Evolutionary conservation across 2,329 filamentous ascomycete species (phyloP).

Genomic region (Trichoderma atroviride): DNA sequence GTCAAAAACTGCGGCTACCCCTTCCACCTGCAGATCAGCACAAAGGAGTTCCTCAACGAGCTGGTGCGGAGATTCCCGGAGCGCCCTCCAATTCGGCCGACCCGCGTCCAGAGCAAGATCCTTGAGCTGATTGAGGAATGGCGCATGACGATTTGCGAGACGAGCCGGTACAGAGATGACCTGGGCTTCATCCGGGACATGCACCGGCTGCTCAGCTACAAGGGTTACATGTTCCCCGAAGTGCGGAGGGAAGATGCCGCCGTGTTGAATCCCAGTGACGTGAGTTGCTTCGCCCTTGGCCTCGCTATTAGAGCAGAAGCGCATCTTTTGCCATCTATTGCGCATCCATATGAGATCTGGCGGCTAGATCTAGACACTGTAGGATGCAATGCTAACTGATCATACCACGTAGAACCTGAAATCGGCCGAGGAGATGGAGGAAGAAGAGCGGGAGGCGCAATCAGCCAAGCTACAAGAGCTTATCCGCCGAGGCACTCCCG

Average conservation of each 20-base stretch:
- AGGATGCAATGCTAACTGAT: conserved; percentile 6
- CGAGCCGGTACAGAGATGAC: conserved; percentile 95
- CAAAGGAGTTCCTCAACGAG: conserved; percentile 98
- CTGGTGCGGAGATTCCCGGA: conserved; percentile 95
- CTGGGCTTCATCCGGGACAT: conserved; percentile 95
- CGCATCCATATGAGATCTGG: neutral
- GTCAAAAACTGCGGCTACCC: conserved; percentile 99
- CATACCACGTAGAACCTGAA: conserved; percentile 71
- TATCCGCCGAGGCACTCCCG: conserved; percentile 86
- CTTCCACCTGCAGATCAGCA: conserved; percentile 97
- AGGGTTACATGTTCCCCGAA: conserved; percentile 94
- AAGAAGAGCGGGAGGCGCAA: conserved; percentile 91
- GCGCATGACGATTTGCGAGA: conserved; percentile 97
- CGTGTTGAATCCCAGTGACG: conserved; percentile 94
- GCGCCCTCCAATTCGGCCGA: conserved; percentile 81
- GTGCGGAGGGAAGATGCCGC: conserved; percentile 92
- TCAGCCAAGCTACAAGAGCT: conserved; percentile 98
- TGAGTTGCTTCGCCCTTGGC: conserved; percentile 50
- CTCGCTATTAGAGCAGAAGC: conserved; percentile 15
- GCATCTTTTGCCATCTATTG: neutral
- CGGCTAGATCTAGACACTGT: neutral
- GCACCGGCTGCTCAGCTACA: conserved; percentile 93
- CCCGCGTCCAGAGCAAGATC: conserved; percentile 87
- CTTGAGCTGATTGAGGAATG: conserved; percentile 98
- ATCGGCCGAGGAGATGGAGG: conserved; percentile 98